Evolutionary conservation across 805 yeast species (phyloP).

Genomic region (Candida coleopterorum): DNA sequence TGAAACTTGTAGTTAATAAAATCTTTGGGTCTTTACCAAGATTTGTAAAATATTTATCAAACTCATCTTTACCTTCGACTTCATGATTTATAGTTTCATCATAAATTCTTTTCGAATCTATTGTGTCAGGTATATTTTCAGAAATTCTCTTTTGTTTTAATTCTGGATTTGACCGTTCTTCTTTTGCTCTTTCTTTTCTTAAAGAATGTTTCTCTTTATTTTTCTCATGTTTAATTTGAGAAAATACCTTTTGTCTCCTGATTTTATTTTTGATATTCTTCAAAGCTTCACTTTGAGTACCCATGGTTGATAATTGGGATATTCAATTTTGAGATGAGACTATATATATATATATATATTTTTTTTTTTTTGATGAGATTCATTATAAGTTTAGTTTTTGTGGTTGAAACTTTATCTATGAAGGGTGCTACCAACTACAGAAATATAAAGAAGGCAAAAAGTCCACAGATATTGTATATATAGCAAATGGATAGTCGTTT

Average conservation of each 20-base stretch:
- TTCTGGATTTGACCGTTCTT: constrained; percentile 79
- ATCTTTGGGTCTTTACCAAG: constrained; percentile 67
- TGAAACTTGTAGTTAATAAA: constrained; percentile 80
- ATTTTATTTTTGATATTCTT: constrained; percentile 66
- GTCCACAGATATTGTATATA: too few relatives aligned
- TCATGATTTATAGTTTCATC: constrained; percentile 76
- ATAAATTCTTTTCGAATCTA: constrained; percentile 76
- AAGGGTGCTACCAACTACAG: too few relatives aligned
- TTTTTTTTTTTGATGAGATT: too few relatives aligned
- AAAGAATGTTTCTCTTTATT: constrained; percentile 72
- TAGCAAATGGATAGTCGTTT: too few relatives aligned
- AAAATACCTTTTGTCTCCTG: constrained; percentile 72
- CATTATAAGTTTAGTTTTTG: too few relatives aligned
- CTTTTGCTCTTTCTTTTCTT: constrained; percentile 81
- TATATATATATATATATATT: too few relatives aligned
- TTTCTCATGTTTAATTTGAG: constrained; percentile 67
- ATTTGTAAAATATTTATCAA: constrained; percentile 52
- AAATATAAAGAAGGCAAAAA: too few relatives aligned
- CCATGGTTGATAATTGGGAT: constrained; percentile 3
- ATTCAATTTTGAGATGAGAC: constrained; percentile 2
- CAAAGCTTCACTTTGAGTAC: constrained; percentile 26
- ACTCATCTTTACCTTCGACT: constrained; percentile 55
- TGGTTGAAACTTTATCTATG: too few relatives aligned
- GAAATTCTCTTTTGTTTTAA: constrained; percentile 73
- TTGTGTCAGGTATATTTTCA: constrained; percentile 74